Percentiles rank a stretch among this genome's conserved stretches.
These are phyloP conservation scores for Cenococcum geophilum DNA, from an alignment of 495 filamentous ascomycete genomes.

Conservation along the genomic window DNA sequence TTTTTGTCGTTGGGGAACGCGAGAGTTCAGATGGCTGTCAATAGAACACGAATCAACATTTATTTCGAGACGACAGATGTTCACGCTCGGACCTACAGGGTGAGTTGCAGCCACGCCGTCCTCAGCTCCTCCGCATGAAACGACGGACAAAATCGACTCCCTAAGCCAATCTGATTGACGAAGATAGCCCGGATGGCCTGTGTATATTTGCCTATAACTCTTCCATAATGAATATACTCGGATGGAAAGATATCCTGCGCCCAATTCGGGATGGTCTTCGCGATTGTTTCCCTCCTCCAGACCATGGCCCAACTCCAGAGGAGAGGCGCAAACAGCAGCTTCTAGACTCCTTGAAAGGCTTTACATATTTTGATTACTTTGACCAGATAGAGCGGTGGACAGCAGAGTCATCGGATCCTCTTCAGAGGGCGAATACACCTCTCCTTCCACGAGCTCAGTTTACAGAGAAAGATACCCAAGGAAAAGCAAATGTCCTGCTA, in stretches of 20 bases:
- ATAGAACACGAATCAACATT: slow-evolving; percentile 1
- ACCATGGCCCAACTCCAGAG: slow-evolving; percentile 25
- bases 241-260: slow-evolving; percentile 32
- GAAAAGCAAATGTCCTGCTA: slow-evolving; percentile 33
- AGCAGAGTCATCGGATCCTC: slow-evolving; percentile 33
- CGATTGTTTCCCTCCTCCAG: slow-evolving; percentile 26
- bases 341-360: slow-evolving; percentile 32
- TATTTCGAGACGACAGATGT: not conserved
- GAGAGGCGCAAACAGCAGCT: slow-evolving; percentile 23
- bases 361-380: slow-evolving; percentile 37
- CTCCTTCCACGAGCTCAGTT: slow-evolving; percentile 30
- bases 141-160: not conserved
- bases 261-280: slow-evolving; percentile 32
- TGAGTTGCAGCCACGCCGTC: not conserved
- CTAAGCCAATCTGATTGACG: not conserved
- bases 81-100: not conserved
- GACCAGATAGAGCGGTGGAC: slow-evolving; percentile 39
- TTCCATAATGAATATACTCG: slow-evolving; percentile 4
- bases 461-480: not conserved
- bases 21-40: not conserved
- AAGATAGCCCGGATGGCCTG: not conserved
- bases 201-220: slow-evolving; percentile 1
- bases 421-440: slow-evolving; percentile 42
- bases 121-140: not conserved
- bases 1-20: not conserved